Base-by-base conservation (phyloP, 495 filamentous ascomycete species). In the Penicillium malachiteum region DNA sequence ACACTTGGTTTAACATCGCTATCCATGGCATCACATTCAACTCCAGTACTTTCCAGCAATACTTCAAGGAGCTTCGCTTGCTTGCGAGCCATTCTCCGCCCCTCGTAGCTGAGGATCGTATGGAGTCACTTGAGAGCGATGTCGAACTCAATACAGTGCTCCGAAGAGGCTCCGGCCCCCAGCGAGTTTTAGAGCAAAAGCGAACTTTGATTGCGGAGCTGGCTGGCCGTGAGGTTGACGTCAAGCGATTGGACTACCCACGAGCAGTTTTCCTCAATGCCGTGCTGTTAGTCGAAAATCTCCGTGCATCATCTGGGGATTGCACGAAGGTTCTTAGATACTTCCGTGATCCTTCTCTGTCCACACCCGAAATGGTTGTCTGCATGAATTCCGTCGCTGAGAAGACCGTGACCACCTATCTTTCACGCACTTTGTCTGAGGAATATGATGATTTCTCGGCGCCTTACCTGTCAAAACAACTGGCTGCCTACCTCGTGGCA, bases 1-100 rank as follows among this genome's bases (percentile, higher is more conserved):
- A 97, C 77, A 90, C 90, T 12, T 98, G 94, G 94, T 96, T 96
- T 70, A 98, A 98, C 66, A 88, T 97, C 48, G 88, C 90, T 31
- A 86, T 97, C 7, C 93, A 97, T 68, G 92, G 92, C 33, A 96
- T 97, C 65, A 84, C 81, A n/a, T 77, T 86, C 13, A 81, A 78
- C 14, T 90, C 90, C 0, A 78, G 79, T 17, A 79, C 87, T 54
- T 86, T 84, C 34, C 85, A 84, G 55, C 81, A 80, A 59, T 82
- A 90, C 61, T 61, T 80, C 17, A 83, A 85, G 41, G 90, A 96
- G 58, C 76, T 98, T 17, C 81, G 87, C 32, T 75, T 87, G 43
- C 85, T 98, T 70, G 94, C 94, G 5, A 83, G 87, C 50, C 84
- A 95, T 67, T 95, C 91, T 7, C 88, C 87, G 18, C 88, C 95